These are phyloP conservation scores for Didymella pinodella DNA, from an alignment of 2,329 filamentous ascomycete species.

Conservation along the genomic window DNA sequence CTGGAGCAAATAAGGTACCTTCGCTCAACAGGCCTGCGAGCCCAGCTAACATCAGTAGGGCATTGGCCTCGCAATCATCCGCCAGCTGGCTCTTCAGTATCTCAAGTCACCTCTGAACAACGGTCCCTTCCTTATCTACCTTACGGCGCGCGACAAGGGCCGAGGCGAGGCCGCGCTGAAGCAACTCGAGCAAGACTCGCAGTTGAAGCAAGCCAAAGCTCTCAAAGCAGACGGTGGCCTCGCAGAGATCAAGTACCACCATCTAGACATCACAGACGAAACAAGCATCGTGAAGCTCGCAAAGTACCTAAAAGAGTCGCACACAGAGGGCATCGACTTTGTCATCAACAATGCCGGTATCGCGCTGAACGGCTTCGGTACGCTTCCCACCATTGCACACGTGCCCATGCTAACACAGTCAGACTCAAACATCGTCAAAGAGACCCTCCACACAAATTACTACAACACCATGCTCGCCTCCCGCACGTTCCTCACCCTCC, in stretches of 20 bases:
- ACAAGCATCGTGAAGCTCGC: slow-evolving; percentile 56
- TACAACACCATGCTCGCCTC: slow-evolving; percentile 60
- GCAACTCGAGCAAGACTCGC: slow-evolving; percentile 54
- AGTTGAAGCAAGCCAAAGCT: slow-evolving; percentile 58
- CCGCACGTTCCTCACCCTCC: slow-evolving; percentile 56
- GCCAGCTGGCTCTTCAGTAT: slow-evolving; percentile 63
- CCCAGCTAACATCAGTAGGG: slow-evolving; percentile 37
- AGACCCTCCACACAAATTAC: slow-evolving; percentile 62
- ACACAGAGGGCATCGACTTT: slow-evolving; percentile 60
- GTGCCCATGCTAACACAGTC: neutral
- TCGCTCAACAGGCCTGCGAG: neutral
- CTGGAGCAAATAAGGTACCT: slow-evolving; percentile 62
- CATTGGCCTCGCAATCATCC: slow-evolving; percentile 60
- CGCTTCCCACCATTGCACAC: neutral
- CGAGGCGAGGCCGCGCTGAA: slow-evolving; percentile 59
- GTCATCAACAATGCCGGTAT: slow-evolving; percentile 64
- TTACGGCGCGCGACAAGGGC: slow-evolving; percentile 60
- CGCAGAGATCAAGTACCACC: slow-evolving; percentile 58
- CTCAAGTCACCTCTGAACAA: slow-evolving; percentile 58
- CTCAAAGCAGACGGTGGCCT: slow-evolving; percentile 48
- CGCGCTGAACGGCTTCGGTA: slow-evolving; percentile 57
- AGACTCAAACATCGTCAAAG: slow-evolving; percentile 58
- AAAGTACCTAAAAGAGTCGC: slow-evolving; percentile 53
- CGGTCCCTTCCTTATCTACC: slow-evolving; percentile 61
- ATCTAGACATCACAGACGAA: slow-evolving; percentile 58